Evolutionary conservation across 1,284 basidiomycete species (phyloP).

Genomic region (Meira miltonrushii): DNA sequence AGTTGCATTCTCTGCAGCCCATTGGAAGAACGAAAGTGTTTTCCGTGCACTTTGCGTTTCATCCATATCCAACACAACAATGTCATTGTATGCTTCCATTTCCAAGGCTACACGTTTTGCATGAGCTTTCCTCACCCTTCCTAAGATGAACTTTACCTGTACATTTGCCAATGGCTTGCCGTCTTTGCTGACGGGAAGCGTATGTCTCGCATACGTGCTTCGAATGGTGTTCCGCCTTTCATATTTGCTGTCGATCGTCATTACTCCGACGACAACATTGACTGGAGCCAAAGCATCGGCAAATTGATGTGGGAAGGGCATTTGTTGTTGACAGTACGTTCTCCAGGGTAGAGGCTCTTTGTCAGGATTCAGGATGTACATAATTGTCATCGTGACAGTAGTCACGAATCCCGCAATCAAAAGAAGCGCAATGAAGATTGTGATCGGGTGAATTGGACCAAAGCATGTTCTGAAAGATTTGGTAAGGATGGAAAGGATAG

Average conservation of each 20-base stretch:
- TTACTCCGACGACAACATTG: conserved; percentile 83
- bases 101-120: conserved; percentile 76
- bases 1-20: conserved; percentile 85
- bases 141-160: conserved; percentile 84
- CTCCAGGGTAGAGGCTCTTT: conserved; percentile 91
- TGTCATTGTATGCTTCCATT: conserved; percentile 87
- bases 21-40: conserved; percentile 72
- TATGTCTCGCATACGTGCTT: conserved; percentile 79
- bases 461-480: conserved; percentile 30
- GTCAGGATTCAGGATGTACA: conserved; percentile 90
- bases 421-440: conserved; percentile 30
- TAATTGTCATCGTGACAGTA: conserved; percentile 57
- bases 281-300: conserved; percentile 73
- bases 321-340: conserved; percentile 70
- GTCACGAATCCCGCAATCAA: conserved; percentile 37
- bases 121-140: conserved; percentile 73
- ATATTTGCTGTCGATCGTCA: conserved; percentile 70
- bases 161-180: conserved; percentile 61
- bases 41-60: conserved; percentile 94
- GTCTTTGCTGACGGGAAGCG: conserved; percentile 40
- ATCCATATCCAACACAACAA: conserved; percentile 72
- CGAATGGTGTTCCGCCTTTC: conserved; percentile 85
- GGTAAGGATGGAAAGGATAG: conserved; percentile 22
- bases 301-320: conserved; percentile 53
- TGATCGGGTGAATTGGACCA: conserved; percentile 33